Percentiles rank a stretch among this genome's conserved stretches.
phyloP scores from a whole-genome alignment of 352 stramenopile species.

The Globisporangium radiosum region DNA sequence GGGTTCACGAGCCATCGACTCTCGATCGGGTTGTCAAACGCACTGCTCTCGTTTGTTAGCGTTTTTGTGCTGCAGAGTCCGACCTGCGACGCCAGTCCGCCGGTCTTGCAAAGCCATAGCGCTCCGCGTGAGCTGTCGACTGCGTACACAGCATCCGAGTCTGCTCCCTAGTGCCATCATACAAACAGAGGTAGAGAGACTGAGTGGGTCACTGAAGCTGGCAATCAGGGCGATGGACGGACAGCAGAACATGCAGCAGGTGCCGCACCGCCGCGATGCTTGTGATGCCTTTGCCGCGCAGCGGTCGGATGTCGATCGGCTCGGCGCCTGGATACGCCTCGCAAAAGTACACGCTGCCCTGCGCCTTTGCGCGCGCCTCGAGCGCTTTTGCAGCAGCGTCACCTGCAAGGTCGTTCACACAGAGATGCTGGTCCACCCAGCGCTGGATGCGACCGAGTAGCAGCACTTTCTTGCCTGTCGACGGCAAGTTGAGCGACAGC shows the following conservation, averaged over 20 bases:
- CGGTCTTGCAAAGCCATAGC: constrained; percentile 72
- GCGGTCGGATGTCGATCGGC: constrained; percentile 49
- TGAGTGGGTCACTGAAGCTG: not conserved
- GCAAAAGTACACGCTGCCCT: constrained; percentile 66
- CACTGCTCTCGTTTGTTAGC: constrained; percentile 1
- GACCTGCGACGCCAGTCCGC: constrained; percentile 56
- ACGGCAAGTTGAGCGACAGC: constrained; percentile 60
- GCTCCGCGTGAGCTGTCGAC: constrained; percentile 45
- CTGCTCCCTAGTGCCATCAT: constrained; percentile 26
- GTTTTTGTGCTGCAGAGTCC: constrained; percentile 43
- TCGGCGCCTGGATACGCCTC: constrained; percentile 29
- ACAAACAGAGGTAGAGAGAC: not conserved
- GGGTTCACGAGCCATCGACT: constrained; percentile 68
- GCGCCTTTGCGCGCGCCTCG: constrained; percentile 48
- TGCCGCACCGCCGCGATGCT: constrained; percentile 46
- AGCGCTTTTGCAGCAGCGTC: constrained; percentile 47
- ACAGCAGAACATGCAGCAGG: not conserved
- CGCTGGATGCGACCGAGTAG: constrained; percentile 66
- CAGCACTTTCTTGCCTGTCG: constrained; percentile 71
- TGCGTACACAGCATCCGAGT: constrained; percentile 68
- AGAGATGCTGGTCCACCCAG: constrained; percentile 66
- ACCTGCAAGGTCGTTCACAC: constrained; percentile 47
- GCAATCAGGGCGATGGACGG: not conserved
- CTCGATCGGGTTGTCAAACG: constrained; percentile 42
- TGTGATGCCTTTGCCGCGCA: constrained; percentile 60